Base-by-base conservation (phyloP, 306 rosid species). In the Dicorynia guianensis region DNA sequence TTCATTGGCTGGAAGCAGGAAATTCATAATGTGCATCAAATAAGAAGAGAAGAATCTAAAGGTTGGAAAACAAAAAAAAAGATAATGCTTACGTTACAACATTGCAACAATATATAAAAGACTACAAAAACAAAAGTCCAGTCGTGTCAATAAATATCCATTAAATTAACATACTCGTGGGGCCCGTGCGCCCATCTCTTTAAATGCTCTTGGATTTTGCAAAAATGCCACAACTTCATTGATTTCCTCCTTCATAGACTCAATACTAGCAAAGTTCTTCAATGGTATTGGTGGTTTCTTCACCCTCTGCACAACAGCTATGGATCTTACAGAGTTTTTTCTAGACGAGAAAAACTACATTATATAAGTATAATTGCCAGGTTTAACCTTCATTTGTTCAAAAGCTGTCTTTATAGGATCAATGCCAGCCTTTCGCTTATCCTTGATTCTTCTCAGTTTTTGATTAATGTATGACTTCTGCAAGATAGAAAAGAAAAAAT, bases 101-200 rank as follows among this genome's bases (percentile, higher is more conserved):
- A 62, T 40, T 25, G 74, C 50, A 56, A 58, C 61, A 74, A 57
- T 50, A 49, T 17, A 82, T 9, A n/a, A 12, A 46, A 58, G 63
- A 36, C 13, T 8, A 5, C 48, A 17, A 76, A 25, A 36, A 80
- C 13, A 39, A 5, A 77, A 72, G 63, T 36, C 18, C 61, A 7
- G 42, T 52, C 17, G 53, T 59, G 48, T 53, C 49, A 14, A 69
- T n/a, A 54, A 56, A 63, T 5, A 17, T 56, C 64, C 71, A 71
- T 54, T 46, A 76, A 54, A 54, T 35, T 57, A 81, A 77, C 93
- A 64, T 92, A 94, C 98, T 88, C 97, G 93, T 85, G 97, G 97
- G 70, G 98, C 96, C 76, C 85, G 87, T 2, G 97, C 98, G 78
- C 98, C 98, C 95, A 94, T 94, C 75, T 94, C 96, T 86, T 92